phyloP scores from a whole-genome alignment of 164 flowering plant species.

The Annona cherimola region DNA sequence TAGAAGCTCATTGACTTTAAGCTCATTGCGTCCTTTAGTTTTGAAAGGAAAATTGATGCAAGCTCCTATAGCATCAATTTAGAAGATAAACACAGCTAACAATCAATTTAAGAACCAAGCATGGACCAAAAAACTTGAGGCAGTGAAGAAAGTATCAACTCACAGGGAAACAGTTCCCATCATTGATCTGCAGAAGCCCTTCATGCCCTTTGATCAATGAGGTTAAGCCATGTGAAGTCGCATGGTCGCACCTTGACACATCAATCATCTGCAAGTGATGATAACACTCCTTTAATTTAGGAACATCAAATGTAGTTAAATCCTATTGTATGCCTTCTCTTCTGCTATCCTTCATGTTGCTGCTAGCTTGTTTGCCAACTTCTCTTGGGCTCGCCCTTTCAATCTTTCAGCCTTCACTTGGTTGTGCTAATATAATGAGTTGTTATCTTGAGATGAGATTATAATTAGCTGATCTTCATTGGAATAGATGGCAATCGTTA shows the following conservation, averaged over 20 bases:
- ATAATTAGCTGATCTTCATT: neutral
- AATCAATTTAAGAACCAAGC: neutral
- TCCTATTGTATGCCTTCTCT: constrained; percentile 31
- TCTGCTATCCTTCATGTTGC: constrained; percentile 78
- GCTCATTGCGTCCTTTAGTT: constrained; percentile 32
- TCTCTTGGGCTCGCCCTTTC: constrained; percentile 82
- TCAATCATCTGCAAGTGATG: constrained; percentile 40
- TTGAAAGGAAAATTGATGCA: constrained; percentile 23
- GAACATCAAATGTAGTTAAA: too few relatives aligned
- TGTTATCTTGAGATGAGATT: neutral
- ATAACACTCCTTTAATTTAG: neutral
- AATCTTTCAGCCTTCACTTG: constrained; percentile 85
- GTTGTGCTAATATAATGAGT: neutral
- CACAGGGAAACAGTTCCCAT: constrained; percentile 47
- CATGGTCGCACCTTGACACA: constrained; percentile 52
- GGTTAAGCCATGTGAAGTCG: constrained; percentile 37
- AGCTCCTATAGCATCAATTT: constrained; percentile 37
- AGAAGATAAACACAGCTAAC: neutral
- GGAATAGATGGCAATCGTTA: neutral
- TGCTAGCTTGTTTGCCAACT: constrained; percentile 63
- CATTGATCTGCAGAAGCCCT: constrained; percentile 36
- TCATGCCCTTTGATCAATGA: constrained; percentile 41
- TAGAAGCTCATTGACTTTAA: constrained; percentile 30
- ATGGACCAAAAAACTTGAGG: neutral
- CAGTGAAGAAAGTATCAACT: constrained; percentile 20